Percentiles rank a stretch among this genome's conserved stretches.
Conservation (phyloP, 2,329 filamentous ascomycete species). For the Colletotrichum sp. region DNA sequence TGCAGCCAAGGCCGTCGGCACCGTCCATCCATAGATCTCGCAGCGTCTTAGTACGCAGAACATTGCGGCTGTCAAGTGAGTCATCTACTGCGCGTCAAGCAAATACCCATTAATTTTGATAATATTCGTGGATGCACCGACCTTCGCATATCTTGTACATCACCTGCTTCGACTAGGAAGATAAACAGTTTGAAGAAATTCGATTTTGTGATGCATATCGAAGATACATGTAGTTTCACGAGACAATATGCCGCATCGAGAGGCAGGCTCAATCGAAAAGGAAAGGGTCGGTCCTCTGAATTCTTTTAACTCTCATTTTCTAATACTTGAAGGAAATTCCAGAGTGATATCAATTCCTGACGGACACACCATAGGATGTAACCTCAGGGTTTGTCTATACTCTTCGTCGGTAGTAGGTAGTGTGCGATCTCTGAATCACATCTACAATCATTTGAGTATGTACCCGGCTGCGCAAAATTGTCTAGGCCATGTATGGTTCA, state of each 20-base stretch:
- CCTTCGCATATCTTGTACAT: background rate
- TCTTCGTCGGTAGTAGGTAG: background rate
- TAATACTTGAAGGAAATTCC: background rate
- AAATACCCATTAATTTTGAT: background rate
- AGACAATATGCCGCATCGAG: too few relatives aligned
- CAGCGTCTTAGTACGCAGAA: background rate
- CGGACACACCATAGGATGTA: too few relatives aligned
- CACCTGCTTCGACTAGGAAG: background rate
- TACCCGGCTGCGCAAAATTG: background rate
- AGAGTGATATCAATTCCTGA: background rate
- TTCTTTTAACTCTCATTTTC: background rate
- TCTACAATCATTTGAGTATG: background rate
- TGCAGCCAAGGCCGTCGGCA: background rate
- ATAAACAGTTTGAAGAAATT: background rate
- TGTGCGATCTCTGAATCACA: background rate
- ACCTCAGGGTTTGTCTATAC: too few relatives aligned
- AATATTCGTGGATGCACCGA: background rate
- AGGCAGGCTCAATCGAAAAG: too few relatives aligned
- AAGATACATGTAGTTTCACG: too few relatives aligned
- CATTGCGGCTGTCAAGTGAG: background rate
- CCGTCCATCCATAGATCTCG: background rate
- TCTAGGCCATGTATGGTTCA: background rate
- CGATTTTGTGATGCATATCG: background rate
- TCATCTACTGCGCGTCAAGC: background rate
- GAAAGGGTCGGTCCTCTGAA: too few relatives aligned